Base-by-base conservation (phyloP, 2,329 filamentous ascomycete genomes). In the Aspergillus candidus region DNA sequence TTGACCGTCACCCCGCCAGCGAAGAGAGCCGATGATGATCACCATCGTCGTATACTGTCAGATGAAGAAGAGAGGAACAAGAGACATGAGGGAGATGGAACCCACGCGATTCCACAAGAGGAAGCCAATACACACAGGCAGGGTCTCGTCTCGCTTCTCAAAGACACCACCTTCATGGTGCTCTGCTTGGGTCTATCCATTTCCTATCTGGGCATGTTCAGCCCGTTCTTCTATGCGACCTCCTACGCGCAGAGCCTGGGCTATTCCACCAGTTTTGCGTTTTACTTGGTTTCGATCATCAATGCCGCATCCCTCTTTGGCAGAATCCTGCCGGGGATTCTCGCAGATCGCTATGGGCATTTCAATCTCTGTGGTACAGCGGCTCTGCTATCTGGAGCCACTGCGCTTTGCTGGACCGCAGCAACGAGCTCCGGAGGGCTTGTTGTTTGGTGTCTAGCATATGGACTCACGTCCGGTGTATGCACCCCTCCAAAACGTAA, bases 121-220 rank as follows among this genome's bases (percentile, higher is more conserved):
- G 3, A 18, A 18, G 17, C 51, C 1, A 30, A 37, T 7, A 47
- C 48, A 32, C 29, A 56, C 13, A 36, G 22, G 18, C 13, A 27
- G 14, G 7, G 35, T 18, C 8, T 4, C 14, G 22, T 10, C 36
- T 30, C 17, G 17, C 18, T 35, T 11, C n/a, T 30, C 12, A 41
- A 30, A n/a, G 29, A 34, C 18, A 31, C 39, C 14, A 30, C 32
- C 11, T 41, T 41, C 18, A 15, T 41, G 11, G 13, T 41, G 3
- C 32, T 35, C 18, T 41, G 39, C 12, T 12, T 12, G 13, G 32
- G 39, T 11, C 39, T 41, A 6, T n/a, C 39, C 14, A 12, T 41
- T 6, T 15, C 32, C 15, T 27, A 15, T 15, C 30, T 41, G 6
- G 39, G 39, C 12, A 15, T 35, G 6, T 35, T 35, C 18, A 41